Evolutionary conservation across 371 early-diverging fungal genomes (phyloP).

Genomic region (Haplosporangium sp.): DNA sequence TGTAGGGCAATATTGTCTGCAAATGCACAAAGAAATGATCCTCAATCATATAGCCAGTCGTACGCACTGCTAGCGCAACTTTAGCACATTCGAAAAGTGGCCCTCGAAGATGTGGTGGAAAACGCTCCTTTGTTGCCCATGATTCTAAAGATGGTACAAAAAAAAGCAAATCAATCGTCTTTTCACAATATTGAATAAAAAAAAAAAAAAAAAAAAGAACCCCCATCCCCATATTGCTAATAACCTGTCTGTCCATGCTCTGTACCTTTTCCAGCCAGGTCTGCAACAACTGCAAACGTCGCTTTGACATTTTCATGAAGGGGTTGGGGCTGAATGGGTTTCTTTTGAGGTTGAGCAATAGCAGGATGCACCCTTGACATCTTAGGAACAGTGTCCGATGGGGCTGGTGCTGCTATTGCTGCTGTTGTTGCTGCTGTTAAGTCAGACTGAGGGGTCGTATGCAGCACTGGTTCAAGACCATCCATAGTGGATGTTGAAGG

Average conservation of each 20-base stretch:
- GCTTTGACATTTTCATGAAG: conserved; percentile 2
- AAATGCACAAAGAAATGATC: conserved; percentile 58
- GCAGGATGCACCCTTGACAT: neutral
- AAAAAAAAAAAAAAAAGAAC: conserved; percentile 11
- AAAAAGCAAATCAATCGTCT: neutral
- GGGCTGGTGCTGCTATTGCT: too few relatives aligned
- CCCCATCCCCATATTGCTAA: neutral
- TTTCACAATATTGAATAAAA: neutral
- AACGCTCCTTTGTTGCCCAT: conserved; percentile 58
- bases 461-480: neutral
- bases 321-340: neutral
- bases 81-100: conserved; percentile 58
- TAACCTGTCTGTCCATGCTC: neutral
- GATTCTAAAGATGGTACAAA: conserved; percentile 14
- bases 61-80: conserved; percentile 51
- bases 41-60: conserved; percentile 48
- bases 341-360: neutral
- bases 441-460: neutral
- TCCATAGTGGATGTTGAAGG: neutral
- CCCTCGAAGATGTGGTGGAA: conserved; percentile 58
- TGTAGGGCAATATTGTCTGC: conserved; percentile 62
- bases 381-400: too few relatives aligned
- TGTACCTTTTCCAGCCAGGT: conserved; percentile 11
- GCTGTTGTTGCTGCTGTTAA: too few relatives aligned
- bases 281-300: neutral